These are phyloP conservation scores for Solanum virginianum DNA, from an alignment of 257 asterid species.

Conservation along the genomic window DNA sequence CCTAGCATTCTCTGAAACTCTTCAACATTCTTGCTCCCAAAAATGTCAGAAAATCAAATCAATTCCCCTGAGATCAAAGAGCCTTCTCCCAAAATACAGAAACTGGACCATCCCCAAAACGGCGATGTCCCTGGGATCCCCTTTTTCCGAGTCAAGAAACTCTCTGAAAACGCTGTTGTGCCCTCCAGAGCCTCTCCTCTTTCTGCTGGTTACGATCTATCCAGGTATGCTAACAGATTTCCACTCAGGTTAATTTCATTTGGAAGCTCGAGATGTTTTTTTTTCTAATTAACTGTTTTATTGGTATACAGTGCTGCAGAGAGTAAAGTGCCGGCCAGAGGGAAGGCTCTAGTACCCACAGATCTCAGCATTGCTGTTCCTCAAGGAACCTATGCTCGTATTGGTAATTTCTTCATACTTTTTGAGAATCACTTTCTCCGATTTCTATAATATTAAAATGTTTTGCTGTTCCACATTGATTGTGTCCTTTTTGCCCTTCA, in stretches of 20 bases:
- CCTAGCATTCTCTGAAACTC: neutral
- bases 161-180: conserved; percentile 29
- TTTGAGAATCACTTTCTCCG: neutral
- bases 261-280: neutral
- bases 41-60: neutral
- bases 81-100: neutral
- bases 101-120: neutral
- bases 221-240: conserved; percentile 6
- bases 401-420: conserved; percentile 26
- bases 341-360: conserved; percentile 73
- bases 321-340: conserved; percentile 58
- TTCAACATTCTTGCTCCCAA: neutral
- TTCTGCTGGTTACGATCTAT: conserved; percentile 38
- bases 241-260: too few relatives aligned
- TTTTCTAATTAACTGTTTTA: neutral
- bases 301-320: conserved; percentile 36
- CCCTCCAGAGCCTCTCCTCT: conserved; percentile 16
- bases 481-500: neutral
- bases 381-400: conserved; percentile 76
- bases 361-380: conserved; percentile 79
- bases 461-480: neutral
- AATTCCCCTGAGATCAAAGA: neutral
- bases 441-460: neutral
- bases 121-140: neutral
- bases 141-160: conserved; percentile 24